Conservation (phyloP, 768 basidiomycete species). For the Epithele typhae region DNA sequence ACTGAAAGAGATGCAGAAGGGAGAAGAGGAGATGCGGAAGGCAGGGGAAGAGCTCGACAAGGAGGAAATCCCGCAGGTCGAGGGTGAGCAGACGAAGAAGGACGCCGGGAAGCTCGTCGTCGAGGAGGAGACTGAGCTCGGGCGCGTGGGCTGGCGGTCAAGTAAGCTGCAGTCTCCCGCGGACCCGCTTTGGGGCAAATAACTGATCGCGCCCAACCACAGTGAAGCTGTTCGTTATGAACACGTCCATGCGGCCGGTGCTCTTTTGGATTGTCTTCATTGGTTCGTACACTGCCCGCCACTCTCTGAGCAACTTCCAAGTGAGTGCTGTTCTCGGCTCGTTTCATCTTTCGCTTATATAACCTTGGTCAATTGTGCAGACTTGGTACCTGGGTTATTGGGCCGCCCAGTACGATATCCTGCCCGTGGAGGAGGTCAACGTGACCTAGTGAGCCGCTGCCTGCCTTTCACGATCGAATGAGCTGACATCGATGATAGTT, state of each 20-base stretch:
- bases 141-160: constrained; percentile 47
- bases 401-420: constrained; percentile 21
- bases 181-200: too few relatives aligned
- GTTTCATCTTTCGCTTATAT: neutral
- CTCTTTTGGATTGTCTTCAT: neutral
- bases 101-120: constrained; percentile 54
- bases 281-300: neutral
- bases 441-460: constrained; percentile 18
- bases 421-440: constrained; percentile 10
- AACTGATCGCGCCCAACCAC: too few relatives aligned
- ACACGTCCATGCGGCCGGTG: neutral
- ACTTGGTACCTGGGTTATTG: constrained; percentile 40
- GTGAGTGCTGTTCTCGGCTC: neutral
- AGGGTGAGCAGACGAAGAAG: constrained; percentile 15
- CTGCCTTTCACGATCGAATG: too few relatives aligned
- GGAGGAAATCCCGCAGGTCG: constrained; percentile 13
- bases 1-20: constrained; percentile 20
- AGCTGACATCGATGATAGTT: constrained; percentile 29
- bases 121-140: constrained; percentile 58
- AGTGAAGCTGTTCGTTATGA: constrained; percentile 1
- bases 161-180: neutral
- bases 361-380: constrained; percentile 8
- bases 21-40: constrained; percentile 17
- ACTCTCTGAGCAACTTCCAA: constrained; percentile 1
- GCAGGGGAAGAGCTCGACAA: constrained; percentile 18